phyloP scores from a whole-genome alignment of 108 stramenopile species.

The Nitzschia inconspicua region DNA sequence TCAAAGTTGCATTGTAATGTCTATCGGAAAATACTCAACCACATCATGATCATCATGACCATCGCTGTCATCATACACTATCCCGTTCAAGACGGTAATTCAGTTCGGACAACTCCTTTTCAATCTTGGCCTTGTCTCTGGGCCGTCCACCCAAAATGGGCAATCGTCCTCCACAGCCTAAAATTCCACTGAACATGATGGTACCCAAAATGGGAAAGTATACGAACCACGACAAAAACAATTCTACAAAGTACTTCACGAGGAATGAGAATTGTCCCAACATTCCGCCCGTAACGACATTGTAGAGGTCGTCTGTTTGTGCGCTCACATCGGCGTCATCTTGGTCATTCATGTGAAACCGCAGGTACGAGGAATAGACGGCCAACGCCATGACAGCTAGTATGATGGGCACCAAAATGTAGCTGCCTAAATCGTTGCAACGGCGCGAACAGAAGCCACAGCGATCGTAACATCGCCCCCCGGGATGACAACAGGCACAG shows the following conservation, averaged over 20 bases:
- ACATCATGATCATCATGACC: no score
- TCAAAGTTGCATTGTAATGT: no score
- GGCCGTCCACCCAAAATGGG: slow-evolving; percentile 15
- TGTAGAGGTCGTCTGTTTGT: background rate
- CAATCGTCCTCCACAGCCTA: background rate
- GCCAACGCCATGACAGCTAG: slow-evolving; percentile 30
- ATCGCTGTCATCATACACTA: no score
- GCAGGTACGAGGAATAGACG: slow-evolving; percentile 26
- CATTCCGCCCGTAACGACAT: background rate
- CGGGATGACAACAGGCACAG: slow-evolving; percentile 24
- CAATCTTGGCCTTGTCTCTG: no score
- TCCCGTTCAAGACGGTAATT: no score
- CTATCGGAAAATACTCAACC: no score
- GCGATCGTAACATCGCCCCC: slow-evolving; percentile 36
- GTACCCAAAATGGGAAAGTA: background rate
- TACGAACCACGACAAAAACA: slow-evolving; percentile 9
- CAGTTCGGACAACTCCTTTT: no score
- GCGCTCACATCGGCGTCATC: background rate
- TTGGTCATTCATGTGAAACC: slow-evolving; percentile 11
- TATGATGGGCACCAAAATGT: slow-evolving; percentile 13
- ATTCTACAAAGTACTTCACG: background rate
- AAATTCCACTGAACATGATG: slow-evolving; percentile 6
- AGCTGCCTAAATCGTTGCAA: slow-evolving; percentile 1
- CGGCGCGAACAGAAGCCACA: no score
- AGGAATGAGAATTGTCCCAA: slow-evolving; percentile 3